phyloP scores from a whole-genome alignment of 768 basidiomycete species.

The Tulasnella sp. region DNA sequence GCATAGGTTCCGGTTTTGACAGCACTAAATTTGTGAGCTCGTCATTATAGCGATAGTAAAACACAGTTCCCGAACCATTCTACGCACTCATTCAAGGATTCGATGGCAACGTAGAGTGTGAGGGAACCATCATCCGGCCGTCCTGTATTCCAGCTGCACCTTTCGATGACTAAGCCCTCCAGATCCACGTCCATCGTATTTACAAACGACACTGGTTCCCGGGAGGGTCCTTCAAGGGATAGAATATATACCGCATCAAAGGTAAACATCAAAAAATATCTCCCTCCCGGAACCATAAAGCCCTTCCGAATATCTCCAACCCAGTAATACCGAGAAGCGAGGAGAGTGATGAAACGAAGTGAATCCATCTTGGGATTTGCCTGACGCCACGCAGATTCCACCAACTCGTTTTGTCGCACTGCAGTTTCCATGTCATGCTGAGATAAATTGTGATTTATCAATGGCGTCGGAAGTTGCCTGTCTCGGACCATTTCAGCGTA shows the following conservation, averaged over 20 bases:
- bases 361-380: background rate
- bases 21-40: background rate
- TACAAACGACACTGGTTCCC: background rate
- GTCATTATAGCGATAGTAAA: background rate
- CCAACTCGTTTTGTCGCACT: background rate
- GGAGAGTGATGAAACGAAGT: background rate
- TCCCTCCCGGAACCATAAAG: background rate
- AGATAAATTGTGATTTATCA: background rate
- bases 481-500: background rate
- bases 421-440: background rate
- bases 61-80: background rate
- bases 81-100: background rate
- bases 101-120: background rate
- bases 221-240: background rate
- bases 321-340: background rate
- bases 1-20: background rate
- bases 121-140: background rate
- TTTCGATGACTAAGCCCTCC: background rate
- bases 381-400: background rate
- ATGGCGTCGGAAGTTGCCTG: background rate
- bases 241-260: background rate
- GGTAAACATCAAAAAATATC: background rate
- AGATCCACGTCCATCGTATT: background rate
- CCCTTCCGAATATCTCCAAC: background rate
- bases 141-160: background rate